These are phyloP conservation scores for Cucumis sativus DNA, from an alignment of 306 rosid genomes.

Conservation along the genomic window Cucumber_9930_V3 NC_026658.2:16139001-16139500, in stretches of 20 bases:
- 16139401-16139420: neutral
- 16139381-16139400: neutral
- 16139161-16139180: constrained; percentile 1
- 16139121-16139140: neutral
- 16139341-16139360: neutral
- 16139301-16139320: neutral
- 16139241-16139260: neutral
- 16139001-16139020: constrained; percentile 50
- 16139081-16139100: constrained; percentile 47
- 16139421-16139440: neutral
- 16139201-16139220: neutral
- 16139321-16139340: neutral
- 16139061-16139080: constrained; percentile 67
- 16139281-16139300: neutral
- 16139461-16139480: neutral
- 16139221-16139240: neutral
- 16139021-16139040: constrained; percentile 58
- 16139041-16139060: constrained; percentile 50
- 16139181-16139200: neutral
- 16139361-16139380: neutral
- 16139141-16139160: neutral
- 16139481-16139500: neutral
- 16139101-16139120: constrained; percentile 52
- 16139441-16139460: neutral
- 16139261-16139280: neutral